phyloP scores from a whole-genome alignment of 352 stramenopile genomes.

The Pythium periplocum region DNA sequence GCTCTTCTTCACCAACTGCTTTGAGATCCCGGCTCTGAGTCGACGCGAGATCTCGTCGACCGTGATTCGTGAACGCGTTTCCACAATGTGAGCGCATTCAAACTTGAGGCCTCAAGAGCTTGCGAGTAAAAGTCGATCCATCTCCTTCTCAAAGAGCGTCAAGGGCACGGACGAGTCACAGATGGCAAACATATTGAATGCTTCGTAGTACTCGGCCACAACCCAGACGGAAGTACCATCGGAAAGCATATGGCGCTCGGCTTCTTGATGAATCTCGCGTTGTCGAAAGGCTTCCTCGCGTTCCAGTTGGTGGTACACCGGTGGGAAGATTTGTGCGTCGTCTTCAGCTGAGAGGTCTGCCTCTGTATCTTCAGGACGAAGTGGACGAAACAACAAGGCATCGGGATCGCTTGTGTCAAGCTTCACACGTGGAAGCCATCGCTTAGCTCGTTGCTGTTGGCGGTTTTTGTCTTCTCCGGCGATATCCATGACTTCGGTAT shows the following conservation, averaged over 20 bases:
- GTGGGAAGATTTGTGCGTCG: conserved; percentile 37
- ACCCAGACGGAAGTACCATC: conserved; percentile 29
- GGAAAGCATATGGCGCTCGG: conserved; percentile 20
- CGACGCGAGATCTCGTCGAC: too few relatives aligned
- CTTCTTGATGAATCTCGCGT: conserved; percentile 32
- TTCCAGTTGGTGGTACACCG: conserved; percentile 9
- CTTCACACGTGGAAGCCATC: conserved; percentile 30
- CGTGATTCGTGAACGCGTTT: neutral
- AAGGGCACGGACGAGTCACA: conserved; percentile 27
- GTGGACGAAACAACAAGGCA: conserved; percentile 30
- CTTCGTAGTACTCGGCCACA: conserved; percentile 41
- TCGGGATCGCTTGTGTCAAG: conserved; percentile 30
- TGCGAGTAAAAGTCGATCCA: conserved; percentile 21
- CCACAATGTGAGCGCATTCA: neutral
- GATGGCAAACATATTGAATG: conserved; percentile 33
- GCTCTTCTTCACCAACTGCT: conserved; percentile 66
- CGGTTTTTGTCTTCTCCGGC: conserved; percentile 2
- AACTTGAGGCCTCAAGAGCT: neutral
- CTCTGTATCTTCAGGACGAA: conserved; percentile 16
- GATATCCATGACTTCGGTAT: too few relatives aligned
- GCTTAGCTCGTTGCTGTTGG: neutral
- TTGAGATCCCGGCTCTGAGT: conserved; percentile 55
- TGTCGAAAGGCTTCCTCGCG: conserved; percentile 4
- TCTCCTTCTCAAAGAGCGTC: conserved; percentile 30
- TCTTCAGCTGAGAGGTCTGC: conserved; percentile 39